A percentile compares a stretch with the other conserved stretches of the same genome.
Evolutionary conservation across 2,329 filamentous ascomycete species (phyloP).

Genomic region (Lecanicillium sp.): DNA sequence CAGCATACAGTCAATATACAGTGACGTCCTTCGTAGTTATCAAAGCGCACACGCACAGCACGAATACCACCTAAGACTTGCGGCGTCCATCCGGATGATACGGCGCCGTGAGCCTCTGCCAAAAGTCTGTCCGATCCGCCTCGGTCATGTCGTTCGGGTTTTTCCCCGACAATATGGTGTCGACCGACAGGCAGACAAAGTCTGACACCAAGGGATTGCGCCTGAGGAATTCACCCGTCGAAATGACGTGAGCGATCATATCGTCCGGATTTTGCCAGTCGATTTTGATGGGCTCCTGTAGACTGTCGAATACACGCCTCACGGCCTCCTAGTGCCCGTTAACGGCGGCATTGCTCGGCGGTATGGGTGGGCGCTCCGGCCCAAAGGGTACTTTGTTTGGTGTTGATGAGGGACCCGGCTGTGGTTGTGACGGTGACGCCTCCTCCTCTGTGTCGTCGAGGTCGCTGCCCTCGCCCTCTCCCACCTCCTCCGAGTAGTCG

Average conservation of each 20-base stretch:
- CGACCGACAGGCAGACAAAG: not conserved
- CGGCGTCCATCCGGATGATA: not conserved
- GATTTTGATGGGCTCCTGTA: not conserved
- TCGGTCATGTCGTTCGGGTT: not conserved
- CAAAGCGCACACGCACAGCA: not conserved
- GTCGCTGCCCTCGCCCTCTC: constrained; percentile 57
- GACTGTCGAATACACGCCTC: constrained; percentile 10
- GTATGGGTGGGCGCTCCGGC: constrained; percentile 41
- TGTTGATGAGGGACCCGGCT: constrained; percentile 24
- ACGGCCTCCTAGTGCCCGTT: constrained; percentile 39
- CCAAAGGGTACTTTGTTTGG: constrained; percentile 35
- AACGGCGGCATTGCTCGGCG: constrained; percentile 27
- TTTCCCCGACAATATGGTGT: not conserved
- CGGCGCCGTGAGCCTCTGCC: not conserved
- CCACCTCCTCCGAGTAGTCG: constrained; percentile 59
- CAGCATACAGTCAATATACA: constrained; percentile 14
- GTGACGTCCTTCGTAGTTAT: not conserved
- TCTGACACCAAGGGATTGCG: not conserved
- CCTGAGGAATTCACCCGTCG: not conserved
- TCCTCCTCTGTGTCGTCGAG: constrained; percentile 53
- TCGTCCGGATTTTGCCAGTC: not conserved
- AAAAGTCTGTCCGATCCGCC: not conserved
- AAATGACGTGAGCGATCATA: not conserved
- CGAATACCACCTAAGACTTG: not conserved
- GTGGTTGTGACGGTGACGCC: constrained; percentile 18